These are phyloP conservation scores for Entomophthora muscae DNA, from an alignment of 371 early-diverging fungal species.

Conservation along the genomic window DNA sequence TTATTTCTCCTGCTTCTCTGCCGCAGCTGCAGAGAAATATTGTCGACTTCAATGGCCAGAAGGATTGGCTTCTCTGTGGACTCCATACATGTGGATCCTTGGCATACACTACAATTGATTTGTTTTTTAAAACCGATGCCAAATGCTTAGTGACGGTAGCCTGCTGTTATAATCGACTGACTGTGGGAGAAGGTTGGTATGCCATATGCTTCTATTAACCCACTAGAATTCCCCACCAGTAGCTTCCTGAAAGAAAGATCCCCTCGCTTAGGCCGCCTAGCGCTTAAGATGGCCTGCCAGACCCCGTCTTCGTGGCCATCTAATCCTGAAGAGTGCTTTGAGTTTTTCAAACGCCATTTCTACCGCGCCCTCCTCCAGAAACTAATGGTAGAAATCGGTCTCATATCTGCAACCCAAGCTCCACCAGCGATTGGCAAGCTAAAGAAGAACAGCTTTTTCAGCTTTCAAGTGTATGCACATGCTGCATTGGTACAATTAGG, in stretches of 20 bases:
- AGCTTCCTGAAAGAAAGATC: not conserved
- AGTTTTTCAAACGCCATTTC: conserved; percentile 38
- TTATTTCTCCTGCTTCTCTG: not conserved
- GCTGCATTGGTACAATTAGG: not conserved
- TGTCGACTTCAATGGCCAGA: not conserved
- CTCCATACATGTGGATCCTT: conserved; percentile 79
- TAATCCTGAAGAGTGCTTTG: conserved; percentile 21
- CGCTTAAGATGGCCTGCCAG: conserved; percentile 61
- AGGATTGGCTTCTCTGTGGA: conserved; percentile 38
- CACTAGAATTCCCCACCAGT: not conserved
- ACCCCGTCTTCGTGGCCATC: conserved; percentile 47
- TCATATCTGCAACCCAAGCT: conserved; percentile 19
- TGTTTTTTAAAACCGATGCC: conserved; percentile 48
- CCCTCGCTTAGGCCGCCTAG: conserved; percentile 30
- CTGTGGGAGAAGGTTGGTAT: not conserved
- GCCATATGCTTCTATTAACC: conserved; percentile 11
- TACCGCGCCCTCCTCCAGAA: conserved; percentile 44
- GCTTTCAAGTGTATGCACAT: conserved; percentile 18
- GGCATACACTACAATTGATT: conserved; percentile 43
- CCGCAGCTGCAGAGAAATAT: not conserved
- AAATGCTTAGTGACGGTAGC: conserved; percentile 54
- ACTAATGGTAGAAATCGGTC: conserved; percentile 22
- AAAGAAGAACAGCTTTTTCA: conserved; percentile 21
- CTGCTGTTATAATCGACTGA: conserved; percentile 65
- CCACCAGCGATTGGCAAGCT: conserved; percentile 30